Evolutionary conservation across 164 flowering plant species (phyloP), one percentile per base, ranked within the genome.

Genomic region (Umbellularia californica): DNA sequence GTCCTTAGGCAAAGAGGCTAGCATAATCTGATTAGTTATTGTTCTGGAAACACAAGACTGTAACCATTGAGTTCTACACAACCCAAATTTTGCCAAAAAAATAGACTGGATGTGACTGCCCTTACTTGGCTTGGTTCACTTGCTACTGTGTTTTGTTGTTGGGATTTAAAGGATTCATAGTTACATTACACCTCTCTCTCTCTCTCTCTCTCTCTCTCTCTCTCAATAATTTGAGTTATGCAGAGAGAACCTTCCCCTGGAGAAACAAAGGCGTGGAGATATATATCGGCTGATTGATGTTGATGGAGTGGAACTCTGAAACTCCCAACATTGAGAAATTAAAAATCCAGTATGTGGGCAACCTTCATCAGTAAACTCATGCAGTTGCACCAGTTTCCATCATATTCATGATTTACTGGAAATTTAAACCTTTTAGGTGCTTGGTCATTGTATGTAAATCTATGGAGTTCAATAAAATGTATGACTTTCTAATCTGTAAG

Each of bases 201-300:
- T 67, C 70, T 67, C 70, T 67, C 70, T 67, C 70, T 67, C 69
- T 63, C 66, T 63, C 24, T 25, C 69, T 67, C 69, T 30, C 69
- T 27, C n/a, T 67, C 17, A 67, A 27, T 17, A 4, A 14, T 28
- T 30, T 70, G 35, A 19, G 58, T 22, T 75, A 33, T 77, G 76
- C 80, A 85, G 86, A 64, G 75, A 74, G 25, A 79, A 51, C 68
- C 76, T 81, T 4, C 85, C 83, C 24, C 70, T 82, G 19, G 72
- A 69, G 70, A 77, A 75, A 33, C 82, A 80, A 73, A 79, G 62
- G 78, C 79, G 80, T 65, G 73, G 67, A 68, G 84, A 85, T 73
- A 55, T 82, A 19, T 85, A 85, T 75, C 65, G 75, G 74, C 69
- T 85, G 5, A 35, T 83, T 5, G 84, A 77, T 50, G 41, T 30